Evolutionary conservation across 2,329 filamentous ascomycete genomes (phyloP), one percentile per base, ranked within the genome.

Genomic region (Colletotrichum horii): DNA sequence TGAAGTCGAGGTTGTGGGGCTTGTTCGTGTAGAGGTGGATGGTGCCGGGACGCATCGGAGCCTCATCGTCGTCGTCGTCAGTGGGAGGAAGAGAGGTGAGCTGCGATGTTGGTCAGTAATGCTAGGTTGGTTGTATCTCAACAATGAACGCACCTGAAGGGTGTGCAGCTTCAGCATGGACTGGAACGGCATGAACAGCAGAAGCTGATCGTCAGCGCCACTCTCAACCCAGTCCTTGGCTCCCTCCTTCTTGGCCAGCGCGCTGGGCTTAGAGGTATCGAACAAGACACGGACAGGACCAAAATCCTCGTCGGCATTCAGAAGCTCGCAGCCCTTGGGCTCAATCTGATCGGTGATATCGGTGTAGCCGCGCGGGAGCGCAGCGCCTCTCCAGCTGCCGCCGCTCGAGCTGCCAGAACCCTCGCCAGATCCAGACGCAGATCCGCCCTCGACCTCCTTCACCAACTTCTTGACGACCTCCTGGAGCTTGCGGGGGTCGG

Each of bases 131-230:
- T 24, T 22, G 16, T 14, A 22, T 16, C 16, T 30, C n/a, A 34
- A 28, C 19, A 32, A 19, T 14, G 26, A 28, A 78, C 85, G 74
- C 85, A 91, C 91, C 87, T 93, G 92, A 36, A 94, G 86, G 14
- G 95, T 96, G 86, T 98, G 96, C 67, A 98, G 90, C 88, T 98
- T 99, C 78, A 98, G 84, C 64, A 93, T 95, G 36, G 94, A 92
- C 84, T 96, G 94, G 86, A 99, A 98, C 1, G 97, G 96, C 73
- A 97, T 89, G 85, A 93, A 98, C 62, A 99, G 90, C 90, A 98
- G 94, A 77, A 99, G 88, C 88, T 99, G 97, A 86, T 98, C 96
- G 82, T 99, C 97, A 43, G 96, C 97, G 82, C 98, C 96, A 84
- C 95, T 98, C 88, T 98, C 95, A 26, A 98, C 93, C 93, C 95